phyloP scores from a whole-genome alignment of 2,329 filamentous ascomycete genomes.

The Periglandula ipomoeae region DNA sequence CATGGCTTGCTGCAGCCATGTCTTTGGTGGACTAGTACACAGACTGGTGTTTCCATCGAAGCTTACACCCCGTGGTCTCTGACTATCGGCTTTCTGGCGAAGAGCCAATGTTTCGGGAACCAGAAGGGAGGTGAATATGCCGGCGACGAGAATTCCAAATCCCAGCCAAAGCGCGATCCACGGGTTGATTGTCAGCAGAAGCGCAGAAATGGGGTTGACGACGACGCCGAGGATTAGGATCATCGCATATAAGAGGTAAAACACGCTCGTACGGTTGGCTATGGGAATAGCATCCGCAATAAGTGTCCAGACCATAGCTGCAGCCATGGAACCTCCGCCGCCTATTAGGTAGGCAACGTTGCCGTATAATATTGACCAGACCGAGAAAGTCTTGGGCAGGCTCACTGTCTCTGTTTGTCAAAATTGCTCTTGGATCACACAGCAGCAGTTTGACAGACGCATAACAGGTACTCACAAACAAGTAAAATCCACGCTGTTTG shows the following conservation, averaged over 20 bases:
- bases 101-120: neutral
- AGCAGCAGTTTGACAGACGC: no score
- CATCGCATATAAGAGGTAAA: neutral
- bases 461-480: no score
- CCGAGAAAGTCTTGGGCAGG: neutral
- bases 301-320: neutral
- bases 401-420: no score
- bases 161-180: neutral
- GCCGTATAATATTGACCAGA: neutral
- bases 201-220: neutral
- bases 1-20: neutral
- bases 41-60: no score
- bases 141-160: neutral
- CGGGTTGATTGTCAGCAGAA: neutral
- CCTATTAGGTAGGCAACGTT: neutral
- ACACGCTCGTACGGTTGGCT: neutral
- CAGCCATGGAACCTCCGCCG: neutral
- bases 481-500: neutral
- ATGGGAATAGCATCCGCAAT: neutral
- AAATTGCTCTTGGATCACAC: no score
- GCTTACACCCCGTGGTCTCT: neutral
- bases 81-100: neutral
- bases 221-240: neutral
- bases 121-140: neutral
- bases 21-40: no score